Percentiles rank a stretch among this genome's conserved stretches.
phyloP scores from a whole-genome alignment of 83 land plant genomes.

The Picea abies region DNA sequence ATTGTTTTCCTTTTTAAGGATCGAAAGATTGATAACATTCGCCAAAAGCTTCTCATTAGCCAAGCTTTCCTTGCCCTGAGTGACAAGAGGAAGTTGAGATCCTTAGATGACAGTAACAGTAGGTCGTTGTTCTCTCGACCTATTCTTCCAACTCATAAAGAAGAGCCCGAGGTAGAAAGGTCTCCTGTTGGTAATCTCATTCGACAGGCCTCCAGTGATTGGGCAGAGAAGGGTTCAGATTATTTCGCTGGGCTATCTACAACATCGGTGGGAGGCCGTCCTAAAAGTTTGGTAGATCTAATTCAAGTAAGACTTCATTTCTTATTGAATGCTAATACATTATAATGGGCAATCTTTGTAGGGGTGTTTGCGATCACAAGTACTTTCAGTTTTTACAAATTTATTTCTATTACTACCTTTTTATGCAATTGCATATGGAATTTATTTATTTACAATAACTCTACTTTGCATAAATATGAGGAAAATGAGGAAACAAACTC shows the following conservation, averaged over 20 bases:
- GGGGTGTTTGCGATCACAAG: too few species aligned
- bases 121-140: slow-evolving; percentile 49
- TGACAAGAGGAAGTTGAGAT: slow-evolving; percentile 50
- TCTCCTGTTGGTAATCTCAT: slow-evolving; percentile 38
- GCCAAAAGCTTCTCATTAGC: too few species aligned
- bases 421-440: too few species aligned
- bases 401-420: too few species aligned
- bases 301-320: slow-evolving; percentile 70
- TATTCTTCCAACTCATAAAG: slow-evolving; percentile 73
- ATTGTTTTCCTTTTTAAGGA: too few species aligned
- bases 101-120: slow-evolving; percentile 69
- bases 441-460: too few species aligned
- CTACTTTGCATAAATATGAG: too few species aligned
- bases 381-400: too few species aligned
- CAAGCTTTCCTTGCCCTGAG: slow-evolving; percentile 12
- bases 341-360: too few species aligned
- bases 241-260: slow-evolving; percentile 22
- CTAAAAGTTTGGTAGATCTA: slow-evolving; percentile 82
- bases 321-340: too few species aligned
- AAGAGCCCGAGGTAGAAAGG: slow-evolving; percentile 86
- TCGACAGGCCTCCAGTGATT: slow-evolving; percentile 32
- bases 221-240: slow-evolving; percentile 24
- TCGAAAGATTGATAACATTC: too few species aligned
- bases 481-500: too few species aligned
- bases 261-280: slow-evolving; percentile 43